Evolutionary conservation across 441 rosid species (phyloP), one percentile per base, ranked within the genome.

Genomic region (Corymbia calophylla): DNA sequence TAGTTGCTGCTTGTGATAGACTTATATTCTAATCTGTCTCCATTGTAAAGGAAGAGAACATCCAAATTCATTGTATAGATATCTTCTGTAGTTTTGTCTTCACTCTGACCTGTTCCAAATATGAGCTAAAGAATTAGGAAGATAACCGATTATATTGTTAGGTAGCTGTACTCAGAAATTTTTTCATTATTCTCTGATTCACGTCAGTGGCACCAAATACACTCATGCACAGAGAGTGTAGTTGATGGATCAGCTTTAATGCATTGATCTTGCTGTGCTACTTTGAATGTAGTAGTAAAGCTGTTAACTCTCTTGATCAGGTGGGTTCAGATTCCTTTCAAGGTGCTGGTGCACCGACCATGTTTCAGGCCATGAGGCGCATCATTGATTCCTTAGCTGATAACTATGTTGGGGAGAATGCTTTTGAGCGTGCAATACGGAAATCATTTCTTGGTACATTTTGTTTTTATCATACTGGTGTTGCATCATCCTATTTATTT

Each of bases 301-400:
- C 15, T 77, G 54, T 90, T 85, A 90, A 70, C 53, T 70, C 68
- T 92, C n/a, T 73, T 91, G 86, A 84, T 91, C 94, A 97, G 99
- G 99, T 98, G 64, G 99, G 99, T 89, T 98, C 99, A 60, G 94
- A 94, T 91, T 96, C 99, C 91, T 93, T 87, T 88, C 99, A 97
- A 93, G 99, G 99, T 90, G 99, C 98, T 51, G 99, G 98, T 70
- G 99, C 99, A 87, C 97, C 98, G 29, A 97, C 98, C 60, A 95
- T 97, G 97, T 97, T 97, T 93, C 97, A 97, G 95, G 99, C 99
- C 60, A 95, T 96, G 95, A 95, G 98, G 92, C 96, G 98, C 89
- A 94, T 98, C 91, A 93, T 92, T 92, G 93, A 95, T 92, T 96
- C 97, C 90, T 91, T 95, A 87, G 94, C 94, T 88, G 92, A 91